Evolutionary conservation across 108 stramenopile genomes (phyloP), one percentile per base, ranked within the genome.

Genomic region (Stephanodiscus triporus): DNA sequence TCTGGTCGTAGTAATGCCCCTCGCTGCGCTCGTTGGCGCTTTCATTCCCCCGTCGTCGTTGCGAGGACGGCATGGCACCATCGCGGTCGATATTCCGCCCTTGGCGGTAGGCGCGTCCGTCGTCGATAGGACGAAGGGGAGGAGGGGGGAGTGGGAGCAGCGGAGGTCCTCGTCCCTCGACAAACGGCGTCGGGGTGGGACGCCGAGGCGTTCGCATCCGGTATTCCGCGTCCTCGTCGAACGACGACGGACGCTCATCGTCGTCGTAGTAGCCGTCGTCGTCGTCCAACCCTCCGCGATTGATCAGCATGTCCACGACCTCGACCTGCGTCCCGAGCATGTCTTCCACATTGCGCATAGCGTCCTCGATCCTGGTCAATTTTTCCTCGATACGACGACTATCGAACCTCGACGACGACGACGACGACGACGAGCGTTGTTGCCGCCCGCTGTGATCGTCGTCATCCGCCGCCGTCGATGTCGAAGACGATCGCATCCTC

Each of bases 91-190:
- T 14, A 60, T 60, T 60, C 34, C 59, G 59, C 24, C 38, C 36
- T 20, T 60, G 59, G 36, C n/a, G 38, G 59, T 60, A 60, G 2
- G 59, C 24, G 7, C 59, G 59, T 0, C 59, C 59, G 24, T 60
- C 59, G 37, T 60, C 59, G 32, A 38, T 34, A 10, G 24, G 20
- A 1, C 5, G 24, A 27, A 14, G 55, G 55, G 27, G 55, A 9
- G 11, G 40, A 9, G 9, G 40, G 5, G 32, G 32, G 5, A 34
- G 19, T 19, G 20, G 24, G 13, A 57, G 26, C 24, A 27, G 56
- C 30, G 56, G 56, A 30, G 51, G 51, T 19, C 51, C 51, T 24
- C 30, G 56, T 27, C 30, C 3, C 27, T 20, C 13, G 24, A 29
- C 26, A 6, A 29, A 56, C 26, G 55, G 29, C 13, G 26, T 9